These are phyloP conservation scores for Ustilago lituana DNA, from an alignment of 1,284 basidiomycete genomes.

Conservation along the genomic window DNA sequence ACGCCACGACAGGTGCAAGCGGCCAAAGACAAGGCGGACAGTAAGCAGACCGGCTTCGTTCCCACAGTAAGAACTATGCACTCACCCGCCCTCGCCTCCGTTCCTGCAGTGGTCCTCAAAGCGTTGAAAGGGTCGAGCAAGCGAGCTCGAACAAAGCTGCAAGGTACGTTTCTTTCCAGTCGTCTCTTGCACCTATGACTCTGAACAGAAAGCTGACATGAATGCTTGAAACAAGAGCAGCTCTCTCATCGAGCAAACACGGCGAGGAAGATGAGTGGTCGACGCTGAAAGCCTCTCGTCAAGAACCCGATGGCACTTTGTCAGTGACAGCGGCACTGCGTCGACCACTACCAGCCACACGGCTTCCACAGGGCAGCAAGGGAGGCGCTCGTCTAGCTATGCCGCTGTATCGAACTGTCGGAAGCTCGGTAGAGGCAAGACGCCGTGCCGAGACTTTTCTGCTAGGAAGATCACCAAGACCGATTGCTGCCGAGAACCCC, in stretches of 20 bases:
- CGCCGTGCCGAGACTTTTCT: slow-evolving; percentile 20
- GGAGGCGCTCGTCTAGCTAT: slow-evolving; percentile 23
- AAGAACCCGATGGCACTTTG: slow-evolving; percentile 17
- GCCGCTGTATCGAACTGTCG: slow-evolving; percentile 30
- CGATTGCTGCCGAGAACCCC: neutral
- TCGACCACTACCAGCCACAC: slow-evolving; percentile 26
- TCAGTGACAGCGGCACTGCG: slow-evolving; percentile 22
- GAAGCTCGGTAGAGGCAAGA: slow-evolving; percentile 31
- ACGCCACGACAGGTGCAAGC: slow-evolving; percentile 11
- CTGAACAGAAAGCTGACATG: no score
- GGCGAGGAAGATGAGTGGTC: slow-evolving; percentile 46
- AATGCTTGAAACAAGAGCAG: no score
- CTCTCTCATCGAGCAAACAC: no score
- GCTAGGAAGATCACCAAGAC: neutral
- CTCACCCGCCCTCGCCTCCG: neutral
- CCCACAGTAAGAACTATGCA: neutral
- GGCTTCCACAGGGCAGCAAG: slow-evolving; percentile 9
- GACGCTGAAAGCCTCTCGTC: slow-evolving; percentile 23
- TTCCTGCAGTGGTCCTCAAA: slow-evolving; percentile 14
- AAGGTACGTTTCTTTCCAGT: slow-evolving; percentile 3
- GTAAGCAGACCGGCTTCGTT: no score
- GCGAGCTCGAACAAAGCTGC: slow-evolving; percentile 1
- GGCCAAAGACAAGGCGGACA: slow-evolving; percentile 25
- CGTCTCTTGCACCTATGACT: no score
- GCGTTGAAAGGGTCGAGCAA: slow-evolving; percentile 18